Percentiles rank a stretch among this genome's conserved stretches.
Conservation (phyloP, 805 yeast species). For the Myxozyma monticola region DNA sequence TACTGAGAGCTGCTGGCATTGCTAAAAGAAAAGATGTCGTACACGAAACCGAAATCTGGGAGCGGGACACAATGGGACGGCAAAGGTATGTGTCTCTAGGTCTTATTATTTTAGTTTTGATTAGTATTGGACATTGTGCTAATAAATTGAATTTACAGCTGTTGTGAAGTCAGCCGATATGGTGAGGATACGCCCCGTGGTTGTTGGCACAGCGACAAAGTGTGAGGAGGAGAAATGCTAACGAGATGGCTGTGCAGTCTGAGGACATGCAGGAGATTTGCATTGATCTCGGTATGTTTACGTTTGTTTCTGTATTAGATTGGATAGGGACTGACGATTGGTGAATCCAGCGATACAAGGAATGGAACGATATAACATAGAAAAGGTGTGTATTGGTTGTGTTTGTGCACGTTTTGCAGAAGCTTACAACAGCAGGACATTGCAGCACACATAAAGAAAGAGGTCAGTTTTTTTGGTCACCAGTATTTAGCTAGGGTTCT, state of each 20-base stretch:
- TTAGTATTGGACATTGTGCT: neutral
- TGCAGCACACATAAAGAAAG: slow-evolving; percentile 59
- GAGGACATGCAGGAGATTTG: slow-evolving; percentile 37
- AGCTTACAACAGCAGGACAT: slow-evolving; percentile 42
- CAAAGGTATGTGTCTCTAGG: slow-evolving; percentile 8
- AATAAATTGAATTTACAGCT: slow-evolving; percentile 15
- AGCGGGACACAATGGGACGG: slow-evolving; percentile 24
- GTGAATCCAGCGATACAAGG: slow-evolving; percentile 45
- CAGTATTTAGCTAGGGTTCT: neutral
- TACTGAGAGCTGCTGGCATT: no score
- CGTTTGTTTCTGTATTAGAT: neutral
- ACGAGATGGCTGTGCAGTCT: slow-evolving; percentile 23
- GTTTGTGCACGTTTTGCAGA: no score
- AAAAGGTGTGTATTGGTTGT: slow-evolving; percentile 41
- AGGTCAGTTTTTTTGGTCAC: slow-evolving; percentile 33
- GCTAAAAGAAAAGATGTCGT: no score
- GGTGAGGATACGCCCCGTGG: slow-evolving; percentile 26
- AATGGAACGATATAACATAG: slow-evolving; percentile 46
- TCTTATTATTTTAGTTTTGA: neutral
- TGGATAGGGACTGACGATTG: slow-evolving; percentile 5
- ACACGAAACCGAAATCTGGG: no score
- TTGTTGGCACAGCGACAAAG: no score
- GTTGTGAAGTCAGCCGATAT: slow-evolving; percentile 39
- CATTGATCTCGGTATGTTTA: slow-evolving; percentile 34
- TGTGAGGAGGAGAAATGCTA: neutral